Evolutionary conservation across 2,329 filamentous ascomycete species (phyloP).

Genomic region (Corniculantispora saksenae): DNA sequence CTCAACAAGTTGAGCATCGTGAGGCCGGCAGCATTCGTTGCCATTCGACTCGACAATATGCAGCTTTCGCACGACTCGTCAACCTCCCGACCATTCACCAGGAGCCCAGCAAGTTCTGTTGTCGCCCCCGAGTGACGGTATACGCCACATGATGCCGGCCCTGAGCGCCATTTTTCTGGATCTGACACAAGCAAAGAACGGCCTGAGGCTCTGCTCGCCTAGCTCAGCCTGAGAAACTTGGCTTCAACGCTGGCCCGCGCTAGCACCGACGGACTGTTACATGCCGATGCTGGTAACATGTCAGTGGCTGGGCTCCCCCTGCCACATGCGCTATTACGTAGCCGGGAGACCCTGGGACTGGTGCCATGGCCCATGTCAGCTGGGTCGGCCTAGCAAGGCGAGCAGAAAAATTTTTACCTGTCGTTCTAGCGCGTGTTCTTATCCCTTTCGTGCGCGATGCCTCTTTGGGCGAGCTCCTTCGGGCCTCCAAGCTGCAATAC

Average conservation of each 20-base stretch:
- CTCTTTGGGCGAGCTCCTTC: neutral
- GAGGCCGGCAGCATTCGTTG: neutral
- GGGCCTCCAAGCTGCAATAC: neutral
- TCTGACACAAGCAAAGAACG: conserved; percentile 8
- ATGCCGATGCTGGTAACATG: conserved; percentile 8
- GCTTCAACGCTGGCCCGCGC: neutral
- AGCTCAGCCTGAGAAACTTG: conserved; percentile 5
- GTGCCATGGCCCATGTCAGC: neutral
- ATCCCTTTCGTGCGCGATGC: conserved; percentile 8
- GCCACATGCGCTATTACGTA: neutral
- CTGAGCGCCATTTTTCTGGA: conserved; percentile 12
- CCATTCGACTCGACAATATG: neutral
- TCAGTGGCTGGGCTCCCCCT: neutral
- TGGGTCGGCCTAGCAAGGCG: neutral
- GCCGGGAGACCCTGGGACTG: neutral
- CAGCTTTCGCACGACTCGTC: neutral
- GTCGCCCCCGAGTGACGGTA: neutral
- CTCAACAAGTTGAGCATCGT: neutral
- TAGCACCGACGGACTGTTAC: conserved; percentile 6
- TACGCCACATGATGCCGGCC: neutral
- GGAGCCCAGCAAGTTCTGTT: neutral
- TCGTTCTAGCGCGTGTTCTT: conserved; percentile 16
- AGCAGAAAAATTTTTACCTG: conserved; percentile 11
- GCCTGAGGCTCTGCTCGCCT: conserved; percentile 18
- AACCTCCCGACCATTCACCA: neutral